Base-by-base conservation (phyloP, 2,329 filamentous ascomycete species). In the Epichloe sylvatica region DNA sequence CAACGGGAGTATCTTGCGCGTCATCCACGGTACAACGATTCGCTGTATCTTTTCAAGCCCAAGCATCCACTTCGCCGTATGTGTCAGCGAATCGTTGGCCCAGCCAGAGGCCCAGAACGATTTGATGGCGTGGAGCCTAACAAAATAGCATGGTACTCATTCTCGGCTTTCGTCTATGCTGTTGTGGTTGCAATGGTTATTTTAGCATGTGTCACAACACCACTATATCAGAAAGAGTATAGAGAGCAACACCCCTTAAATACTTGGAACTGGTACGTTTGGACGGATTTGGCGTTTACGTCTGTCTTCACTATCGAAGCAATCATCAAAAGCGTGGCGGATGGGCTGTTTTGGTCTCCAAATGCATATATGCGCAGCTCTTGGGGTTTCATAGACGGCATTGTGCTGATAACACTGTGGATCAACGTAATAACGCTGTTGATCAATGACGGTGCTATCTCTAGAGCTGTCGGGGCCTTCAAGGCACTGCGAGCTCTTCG, bases 101-200 rank as follows among this genome's bases (percentile, higher is more conserved):
- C 92, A 5, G 91, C 91, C 13, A 81, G 92, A 53, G 94, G 92
- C 6, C 77, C 74, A 42, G 85, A 94, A 63, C 83, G 92, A 42
- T 84, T 94, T 54, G 87, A 97, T 64, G 92, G 92, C 13, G 80
- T 94, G 1, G 82, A 89, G 52, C 92, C 92, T 0, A 91, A 92
- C 57, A 89, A 88, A 56, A 79, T 86, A 4, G 75, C 92, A 8
- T 98, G 92, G 90, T 96, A 95, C 62, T 73, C 80, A 0, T 94
- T 97, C 64, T 96, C 92, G 0, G 87, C 88, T 3, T 85, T 98
- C 59, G 86, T 97, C 49, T 98, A 98, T 64, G 81, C 84, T 23
- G 85, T 87, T 13, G 96, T 98, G 54, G 86, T 97, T 40, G 86
- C 88, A 46, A 98, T 98, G 94, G 92, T 98, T n/a, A 68, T 96